Conservation (phyloP, 257 asterid species). For the Avicennia marina region DNA sequence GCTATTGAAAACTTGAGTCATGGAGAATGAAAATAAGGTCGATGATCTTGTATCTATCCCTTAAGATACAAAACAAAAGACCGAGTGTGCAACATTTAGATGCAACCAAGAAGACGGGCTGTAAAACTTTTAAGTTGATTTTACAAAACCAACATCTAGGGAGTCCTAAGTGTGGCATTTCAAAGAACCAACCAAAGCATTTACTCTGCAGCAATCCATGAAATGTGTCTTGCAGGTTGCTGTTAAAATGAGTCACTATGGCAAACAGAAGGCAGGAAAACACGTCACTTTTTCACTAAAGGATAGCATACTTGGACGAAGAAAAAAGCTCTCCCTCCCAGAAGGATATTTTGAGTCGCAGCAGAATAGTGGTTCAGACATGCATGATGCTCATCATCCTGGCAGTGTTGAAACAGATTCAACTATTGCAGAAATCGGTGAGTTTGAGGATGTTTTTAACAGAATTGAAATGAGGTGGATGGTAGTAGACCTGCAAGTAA, state of each 20-base stretch:
- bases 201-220: slow-evolving; percentile 15
- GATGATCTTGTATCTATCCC: slow-evolving; percentile 15
- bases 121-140: slow-evolving; percentile 19
- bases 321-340: slow-evolving; percentile 14
- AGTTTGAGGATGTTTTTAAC: slow-evolving; percentile 10
- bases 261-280: slow-evolving; percentile 21
- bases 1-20: slow-evolving; percentile 15
- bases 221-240: slow-evolving; percentile 19
- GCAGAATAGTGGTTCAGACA: neutral
- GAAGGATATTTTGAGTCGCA: slow-evolving; percentile 14
- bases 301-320: slow-evolving; percentile 18
- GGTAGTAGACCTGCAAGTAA: slow-evolving; percentile 17
- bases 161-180: slow-evolving; percentile 24
- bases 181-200: slow-evolving; percentile 23
- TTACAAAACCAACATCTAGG: slow-evolving; percentile 17
- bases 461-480: slow-evolving; percentile 15
- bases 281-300: slow-evolving; percentile 30
- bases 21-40: slow-evolving; percentile 15
- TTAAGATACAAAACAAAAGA: slow-evolving; percentile 23
- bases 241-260: slow-evolving; percentile 5
- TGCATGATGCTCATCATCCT: slow-evolving; percentile 10
- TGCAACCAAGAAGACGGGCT: slow-evolving; percentile 22
- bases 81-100: slow-evolving; percentile 17
- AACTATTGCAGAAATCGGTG: slow-evolving; percentile 18
- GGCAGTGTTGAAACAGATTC: no score